A percentile compares a stretch with the other conserved stretches of the same genome.
These are phyloP conservation scores for Vitis hybrid DNA, from an alignment of 177 flowering plant genomes.

Conservation along the genomic window DNA sequence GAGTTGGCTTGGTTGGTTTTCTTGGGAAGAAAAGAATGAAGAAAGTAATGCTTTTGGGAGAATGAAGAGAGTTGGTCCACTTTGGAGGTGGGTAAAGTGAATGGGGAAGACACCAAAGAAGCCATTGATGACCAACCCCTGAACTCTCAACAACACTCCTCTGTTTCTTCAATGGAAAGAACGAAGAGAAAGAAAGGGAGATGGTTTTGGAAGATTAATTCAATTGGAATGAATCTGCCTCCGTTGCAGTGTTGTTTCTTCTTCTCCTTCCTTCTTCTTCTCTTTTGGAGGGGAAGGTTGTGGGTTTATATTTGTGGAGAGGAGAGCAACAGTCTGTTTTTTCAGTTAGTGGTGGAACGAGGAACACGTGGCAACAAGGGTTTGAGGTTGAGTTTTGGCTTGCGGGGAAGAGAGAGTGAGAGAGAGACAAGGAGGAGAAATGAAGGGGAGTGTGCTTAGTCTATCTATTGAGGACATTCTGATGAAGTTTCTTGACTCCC, in stretches of 20 bases:
- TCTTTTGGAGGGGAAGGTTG: conserved; percentile 10
- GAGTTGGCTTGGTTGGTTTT: conserved; percentile 28
- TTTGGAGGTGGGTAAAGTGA: conserved; percentile 55
- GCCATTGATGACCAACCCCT: conserved; percentile 48
- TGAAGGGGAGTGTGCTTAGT: not conserved
- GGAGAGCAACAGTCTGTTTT: conserved; percentile 31
- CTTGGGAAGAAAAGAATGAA: conserved; percentile 79
- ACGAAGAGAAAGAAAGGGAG: conserved; percentile 8
- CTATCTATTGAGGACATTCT: conserved; percentile 24
- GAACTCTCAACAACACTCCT: conserved; percentile 3
- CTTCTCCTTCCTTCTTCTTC: conserved; percentile 11
- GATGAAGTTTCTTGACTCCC: conserved; percentile 53
- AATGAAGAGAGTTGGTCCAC: conserved; percentile 58
- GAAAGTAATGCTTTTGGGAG: conserved; percentile 65
- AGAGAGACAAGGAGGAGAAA: not conserved
- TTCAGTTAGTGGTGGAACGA: conserved; percentile 48
- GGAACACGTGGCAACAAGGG: conserved; percentile 62
- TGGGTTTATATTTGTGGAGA: conserved; percentile 28
- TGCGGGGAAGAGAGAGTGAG: conserved; percentile 15
- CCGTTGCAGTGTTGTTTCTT: not conserved
- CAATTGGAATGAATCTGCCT: not conserved
- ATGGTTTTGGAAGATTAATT: not conserved
- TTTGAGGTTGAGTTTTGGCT: conserved; percentile 33
- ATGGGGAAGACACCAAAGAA: conserved; percentile 72
- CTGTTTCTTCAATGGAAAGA: conserved; percentile 2